These are phyloP conservation scores for Claviceps capensis DNA, from an alignment of 2,329 filamentous ascomycete genomes.

Conservation along the genomic window DNA sequence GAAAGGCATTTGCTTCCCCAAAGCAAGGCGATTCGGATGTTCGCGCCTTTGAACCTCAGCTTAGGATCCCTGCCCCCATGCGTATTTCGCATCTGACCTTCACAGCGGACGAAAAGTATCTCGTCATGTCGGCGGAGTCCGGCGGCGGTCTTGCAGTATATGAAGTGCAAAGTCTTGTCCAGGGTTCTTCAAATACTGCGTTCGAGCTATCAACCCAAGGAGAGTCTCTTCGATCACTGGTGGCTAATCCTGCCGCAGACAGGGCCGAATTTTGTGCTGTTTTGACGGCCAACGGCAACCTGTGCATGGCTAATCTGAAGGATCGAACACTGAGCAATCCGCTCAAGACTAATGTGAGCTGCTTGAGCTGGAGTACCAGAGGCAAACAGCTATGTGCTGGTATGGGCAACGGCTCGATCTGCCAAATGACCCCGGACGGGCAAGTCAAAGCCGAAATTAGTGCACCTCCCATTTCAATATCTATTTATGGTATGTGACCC, in stretches of 20 bases:
- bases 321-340: conserved; percentile 47
- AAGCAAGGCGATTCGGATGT: conserved; percentile 50
- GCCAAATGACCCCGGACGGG: conserved; percentile 75
- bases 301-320: conserved; percentile 72
- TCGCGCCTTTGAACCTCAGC: conserved; percentile 58
- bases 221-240: conserved; percentile 56
- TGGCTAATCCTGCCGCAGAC: conserved; percentile 67
- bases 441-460: conserved; percentile 66
- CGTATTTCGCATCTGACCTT: conserved; percentile 83
- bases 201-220: conserved; percentile 69
- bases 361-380: conserved; percentile 79
- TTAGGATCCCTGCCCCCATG: conserved; percentile 57
- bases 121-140: conserved; percentile 70
- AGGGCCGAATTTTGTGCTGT: conserved; percentile 65
- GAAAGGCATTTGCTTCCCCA: conserved; percentile 55
- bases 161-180: conserved; percentile 53
- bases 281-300: conserved; percentile 65
- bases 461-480: conserved; percentile 51
- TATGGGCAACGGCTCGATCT: conserved; percentile 62
- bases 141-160: conserved; percentile 78
- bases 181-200: conserved; percentile 51
- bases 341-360: conserved; percentile 64
- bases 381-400: conserved; percentile 90
- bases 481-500: conserved; percentile 49
- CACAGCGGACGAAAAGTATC: conserved; percentile 72